Evolutionary conservation across 441 rosid genomes (phyloP), one percentile per base, ranked within the genome.

Genomic region (Daphne laureola): DNA sequence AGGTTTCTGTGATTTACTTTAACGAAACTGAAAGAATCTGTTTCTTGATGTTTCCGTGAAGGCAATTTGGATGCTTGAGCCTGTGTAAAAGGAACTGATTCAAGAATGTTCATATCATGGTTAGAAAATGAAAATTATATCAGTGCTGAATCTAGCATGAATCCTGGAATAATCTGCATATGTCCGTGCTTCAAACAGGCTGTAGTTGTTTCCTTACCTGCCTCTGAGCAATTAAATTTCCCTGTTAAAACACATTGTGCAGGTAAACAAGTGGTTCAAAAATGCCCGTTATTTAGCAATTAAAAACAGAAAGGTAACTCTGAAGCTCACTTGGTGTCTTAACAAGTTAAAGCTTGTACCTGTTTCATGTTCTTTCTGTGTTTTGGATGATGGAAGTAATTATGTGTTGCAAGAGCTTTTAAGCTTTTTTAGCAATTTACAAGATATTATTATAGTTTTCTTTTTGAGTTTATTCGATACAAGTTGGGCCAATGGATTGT

Each of bases 221-320:
- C 42, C 17, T 49, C 54, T 51, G 50, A 12, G 53, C 14, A 64
- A 64, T 69, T 68, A 58, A 45, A 18, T 51, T 31, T 31, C 38
- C 38, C 38, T 31, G 11, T 17, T 31, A 27, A 66, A 36, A 61
- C 57, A 58, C 51, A 55, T 59, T 55, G 70, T 76, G 56, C 95
- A 93, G 99, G 96, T 93, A 50, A 85, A 79, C 77, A 90, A 90
- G 76, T 93, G 99, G 97, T 93, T 93, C 76, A 90, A 90, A 82
- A 93, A 93, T 72, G 75, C 97, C n/a, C 81, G 99, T 18, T 93
- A 90, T 68, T 56, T 78, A 68, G 93, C 99, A 43, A 74, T 87
- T 43, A 83, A 82, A 73, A 74, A 70, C 49, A 76, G 96, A 67
- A 93, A 85, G 97, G 99, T 93, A 51, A 65, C 73, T 25, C 60